phyloP scores from a whole-genome alignment of 305 asterid genomes.

The Galium porrigens region DNA sequence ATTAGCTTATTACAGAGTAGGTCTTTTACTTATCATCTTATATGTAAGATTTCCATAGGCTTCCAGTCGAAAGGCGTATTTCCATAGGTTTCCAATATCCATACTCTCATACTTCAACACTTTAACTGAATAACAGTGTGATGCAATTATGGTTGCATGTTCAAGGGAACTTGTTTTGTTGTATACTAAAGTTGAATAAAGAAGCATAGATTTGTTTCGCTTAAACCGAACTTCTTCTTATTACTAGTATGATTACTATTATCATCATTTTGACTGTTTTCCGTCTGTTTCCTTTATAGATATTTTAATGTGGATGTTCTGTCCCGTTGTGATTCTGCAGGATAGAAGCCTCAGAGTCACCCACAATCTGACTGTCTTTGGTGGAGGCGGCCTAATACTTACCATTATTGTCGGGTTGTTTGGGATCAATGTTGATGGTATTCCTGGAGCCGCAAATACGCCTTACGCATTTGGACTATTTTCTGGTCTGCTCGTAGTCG shows the following conservation, averaged over 20 bases:
- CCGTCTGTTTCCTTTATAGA: background rate
- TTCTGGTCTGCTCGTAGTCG: constrained; percentile 47
- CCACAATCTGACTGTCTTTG: constrained; percentile 74
- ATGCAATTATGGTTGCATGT: background rate
- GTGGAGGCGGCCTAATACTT: constrained; percentile 83
- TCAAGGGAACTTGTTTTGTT: background rate
- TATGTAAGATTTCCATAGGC: background rate
- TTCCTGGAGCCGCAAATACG: constrained; percentile 59
- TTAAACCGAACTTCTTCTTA: background rate
- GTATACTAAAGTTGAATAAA: background rate
- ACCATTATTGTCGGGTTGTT: constrained; percentile 69
- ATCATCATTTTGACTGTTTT: background rate
- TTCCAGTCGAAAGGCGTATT: background rate
- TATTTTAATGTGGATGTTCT: background rate
- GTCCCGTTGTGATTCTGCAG: constrained; percentile 24
- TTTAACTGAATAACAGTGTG: background rate
- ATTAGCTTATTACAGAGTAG: no score
- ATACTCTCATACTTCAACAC: background rate
- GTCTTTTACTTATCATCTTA: background rate
- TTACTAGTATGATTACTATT: background rate
- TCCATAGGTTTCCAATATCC: no score
- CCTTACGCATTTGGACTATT: constrained; percentile 80
- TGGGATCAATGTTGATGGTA: constrained; percentile 89
- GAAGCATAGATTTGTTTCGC: background rate
- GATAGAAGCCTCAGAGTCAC: constrained; percentile 80